These are phyloP conservation scores for Millerozyma acaciae DNA, from an alignment of 805 yeast genomes.

Conservation along the genomic window DNA sequence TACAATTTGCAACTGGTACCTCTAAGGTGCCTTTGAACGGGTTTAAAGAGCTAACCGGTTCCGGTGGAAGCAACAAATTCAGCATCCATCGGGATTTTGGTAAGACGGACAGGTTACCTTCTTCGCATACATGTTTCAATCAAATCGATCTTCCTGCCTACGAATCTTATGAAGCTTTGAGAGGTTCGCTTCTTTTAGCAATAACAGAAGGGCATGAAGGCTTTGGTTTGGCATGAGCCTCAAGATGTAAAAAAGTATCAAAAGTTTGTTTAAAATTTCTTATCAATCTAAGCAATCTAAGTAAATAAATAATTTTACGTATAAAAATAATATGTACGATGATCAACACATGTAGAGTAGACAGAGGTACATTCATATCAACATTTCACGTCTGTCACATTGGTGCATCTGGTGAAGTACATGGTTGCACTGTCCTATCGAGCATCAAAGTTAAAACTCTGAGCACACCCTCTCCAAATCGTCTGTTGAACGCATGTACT, in stretches of 20 bases:
- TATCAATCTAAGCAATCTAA: too few species aligned
- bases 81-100: constrained; percentile 89
- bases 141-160: constrained; percentile 93
- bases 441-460: too few species aligned
- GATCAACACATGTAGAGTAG: too few species aligned
- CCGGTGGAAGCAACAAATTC: constrained; percentile 80
- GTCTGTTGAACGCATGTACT: constrained; percentile 29
- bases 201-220: constrained; percentile 95
- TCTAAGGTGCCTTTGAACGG: constrained; percentile 95
- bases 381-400: too few species aligned
- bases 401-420: too few species aligned
- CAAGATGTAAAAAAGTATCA: neutral
- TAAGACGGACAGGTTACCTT: constrained; percentile 78
- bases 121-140: constrained; percentile 96
- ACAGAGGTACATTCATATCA: too few species aligned
- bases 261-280: too few species aligned
- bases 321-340: too few species aligned
- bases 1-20: constrained; percentile 97
- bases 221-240: constrained; percentile 69
- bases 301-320: too few species aligned
- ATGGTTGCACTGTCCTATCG: too few species aligned
- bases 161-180: constrained; percentile 78
- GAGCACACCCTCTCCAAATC: constrained; percentile 24
- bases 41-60: constrained; percentile 83
- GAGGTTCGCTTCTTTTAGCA: constrained; percentile 78